Evolutionary conservation across 2,329 filamentous ascomycete genomes (phyloP).

Genomic region (Fusarium hainanense): DNA sequence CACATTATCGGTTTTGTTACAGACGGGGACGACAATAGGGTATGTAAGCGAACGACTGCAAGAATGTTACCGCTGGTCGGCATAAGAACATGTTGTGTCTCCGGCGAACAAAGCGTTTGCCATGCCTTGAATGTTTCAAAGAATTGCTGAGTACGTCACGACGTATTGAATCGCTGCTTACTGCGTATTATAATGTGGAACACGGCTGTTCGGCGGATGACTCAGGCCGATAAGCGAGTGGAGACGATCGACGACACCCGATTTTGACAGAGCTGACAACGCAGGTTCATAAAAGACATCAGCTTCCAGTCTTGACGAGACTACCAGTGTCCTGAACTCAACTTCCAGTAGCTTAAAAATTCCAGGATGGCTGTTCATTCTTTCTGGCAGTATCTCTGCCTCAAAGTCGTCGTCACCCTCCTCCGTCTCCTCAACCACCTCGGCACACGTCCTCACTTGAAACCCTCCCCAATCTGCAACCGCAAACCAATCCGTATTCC

Average conservation of each 20-base stretch:
- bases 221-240: conserved; percentile 16
- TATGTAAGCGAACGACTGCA: too few relatives aligned
- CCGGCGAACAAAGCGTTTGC: not conserved
- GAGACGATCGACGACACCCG: not conserved
- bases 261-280: not conserved
- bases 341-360: too few relatives aligned
- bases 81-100: not conserved
- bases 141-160: not conserved
- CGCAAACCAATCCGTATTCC: conserved; percentile 42
- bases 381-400: conserved; percentile 25
- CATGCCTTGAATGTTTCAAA: not conserved
- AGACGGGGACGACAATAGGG: too few relatives aligned
- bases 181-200: not conserved
- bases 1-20: too few relatives aligned
- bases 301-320: fast-evolving
- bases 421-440: conserved; percentile 33
- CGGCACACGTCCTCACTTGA: conserved; percentile 18
- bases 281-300: not conserved
- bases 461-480: conserved; percentile 11
- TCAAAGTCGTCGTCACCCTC: conserved; percentile 27
- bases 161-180: not conserved
- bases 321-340: too few relatives aligned
- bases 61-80: too few relatives aligned
- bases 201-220: not conserved
- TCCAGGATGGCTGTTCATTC: too few relatives aligned